Percentiles rank a stretch among this genome's conserved stretches.
phyloP scores from a whole-genome alignment of 148 eudicot species.

The Linanthus parryae region DNA sequence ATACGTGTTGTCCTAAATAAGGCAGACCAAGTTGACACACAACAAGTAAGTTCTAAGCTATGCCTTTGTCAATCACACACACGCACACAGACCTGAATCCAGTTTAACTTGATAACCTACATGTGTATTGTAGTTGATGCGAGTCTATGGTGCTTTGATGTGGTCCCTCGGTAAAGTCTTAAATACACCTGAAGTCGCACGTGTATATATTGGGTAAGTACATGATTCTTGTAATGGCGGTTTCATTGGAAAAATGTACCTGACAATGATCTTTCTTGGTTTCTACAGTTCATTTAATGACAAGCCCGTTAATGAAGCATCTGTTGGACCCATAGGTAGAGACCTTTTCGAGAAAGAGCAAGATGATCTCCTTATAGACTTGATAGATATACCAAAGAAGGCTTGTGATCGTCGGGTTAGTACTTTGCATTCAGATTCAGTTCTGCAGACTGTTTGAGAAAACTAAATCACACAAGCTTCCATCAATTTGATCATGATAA shows the following conservation, averaged over 20 bases:
- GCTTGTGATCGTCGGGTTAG: slow-evolving; percentile 95
- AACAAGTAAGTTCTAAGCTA: slow-evolving; percentile 44
- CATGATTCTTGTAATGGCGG: neutral
- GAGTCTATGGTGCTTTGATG: slow-evolving; percentile 96
- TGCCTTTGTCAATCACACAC: neutral
- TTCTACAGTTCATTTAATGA: slow-evolving; percentile 75
- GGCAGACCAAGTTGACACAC: slow-evolving; percentile 96
- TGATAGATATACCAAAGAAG: slow-evolving; percentile 93
- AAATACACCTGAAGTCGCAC: slow-evolving; percentile 84
- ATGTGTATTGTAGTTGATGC: slow-evolving; percentile 51
- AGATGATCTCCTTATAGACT: slow-evolving; percentile 72
- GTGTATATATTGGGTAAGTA: slow-evolving; percentile 89
- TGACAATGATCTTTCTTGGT: slow-evolving; percentile 1
- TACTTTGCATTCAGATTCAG: too few relatives aligned
- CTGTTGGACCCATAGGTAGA: slow-evolving; percentile 63
- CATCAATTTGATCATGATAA: too few relatives aligned
- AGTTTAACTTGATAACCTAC: neutral
- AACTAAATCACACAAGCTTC: too few relatives aligned
- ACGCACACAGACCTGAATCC: neutral
- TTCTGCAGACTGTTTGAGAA: too few relatives aligned
- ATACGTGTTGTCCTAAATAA: slow-evolving; percentile 92
- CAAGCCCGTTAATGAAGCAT: slow-evolving; percentile 62
- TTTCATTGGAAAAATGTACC: neutral
- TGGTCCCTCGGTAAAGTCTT: slow-evolving; percentile 94
- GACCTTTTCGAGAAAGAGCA: slow-evolving; percentile 93